Conservation (phyloP, 768 basidiomycete genomes). For the Serendipita sp. region DNA sequence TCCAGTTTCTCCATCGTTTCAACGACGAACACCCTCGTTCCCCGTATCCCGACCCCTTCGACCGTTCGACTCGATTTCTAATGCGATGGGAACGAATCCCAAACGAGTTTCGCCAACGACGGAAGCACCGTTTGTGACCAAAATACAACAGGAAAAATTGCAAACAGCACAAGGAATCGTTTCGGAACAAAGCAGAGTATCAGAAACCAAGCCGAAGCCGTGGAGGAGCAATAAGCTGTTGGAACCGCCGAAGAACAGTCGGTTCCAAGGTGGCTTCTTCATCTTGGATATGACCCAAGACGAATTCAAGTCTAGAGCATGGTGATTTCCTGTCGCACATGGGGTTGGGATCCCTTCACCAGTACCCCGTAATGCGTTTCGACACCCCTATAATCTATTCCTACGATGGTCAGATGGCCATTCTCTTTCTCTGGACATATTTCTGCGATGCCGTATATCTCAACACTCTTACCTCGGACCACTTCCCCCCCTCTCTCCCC, state of each 20-base stretch:
- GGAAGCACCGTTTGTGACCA: constrained; percentile 14
- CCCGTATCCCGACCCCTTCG: constrained; percentile 60
- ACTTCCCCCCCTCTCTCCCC: no score
- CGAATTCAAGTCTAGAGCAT: constrained; percentile 33
- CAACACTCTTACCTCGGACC: no score
- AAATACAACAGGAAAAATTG: constrained; percentile 18
- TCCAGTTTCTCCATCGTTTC: constrained; percentile 14
- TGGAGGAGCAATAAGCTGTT: constrained; percentile 49
- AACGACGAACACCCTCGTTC: constrained; percentile 39
- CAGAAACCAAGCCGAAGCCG: constrained; percentile 23
- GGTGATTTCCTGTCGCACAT: not conserved
- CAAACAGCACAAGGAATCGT: not conserved
- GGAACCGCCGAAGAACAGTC: constrained; percentile 49
- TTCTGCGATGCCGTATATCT: no score
- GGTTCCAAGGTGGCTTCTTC: constrained; percentile 43
- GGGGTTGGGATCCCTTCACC: not conserved
- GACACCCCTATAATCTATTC: not conserved
- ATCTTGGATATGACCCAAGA: constrained; percentile 70
- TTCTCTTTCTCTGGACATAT: no score
- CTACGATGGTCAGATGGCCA: no score
- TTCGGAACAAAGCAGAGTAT: not conserved
- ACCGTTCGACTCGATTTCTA: constrained; percentile 55
- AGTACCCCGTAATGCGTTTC: not conserved
- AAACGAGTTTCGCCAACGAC: not conserved
- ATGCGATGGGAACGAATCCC: constrained; percentile 20